Evolutionary conservation across 176 grass and related monocot genomes (phyloP).

Genomic region (Avena eriantha): DNA sequence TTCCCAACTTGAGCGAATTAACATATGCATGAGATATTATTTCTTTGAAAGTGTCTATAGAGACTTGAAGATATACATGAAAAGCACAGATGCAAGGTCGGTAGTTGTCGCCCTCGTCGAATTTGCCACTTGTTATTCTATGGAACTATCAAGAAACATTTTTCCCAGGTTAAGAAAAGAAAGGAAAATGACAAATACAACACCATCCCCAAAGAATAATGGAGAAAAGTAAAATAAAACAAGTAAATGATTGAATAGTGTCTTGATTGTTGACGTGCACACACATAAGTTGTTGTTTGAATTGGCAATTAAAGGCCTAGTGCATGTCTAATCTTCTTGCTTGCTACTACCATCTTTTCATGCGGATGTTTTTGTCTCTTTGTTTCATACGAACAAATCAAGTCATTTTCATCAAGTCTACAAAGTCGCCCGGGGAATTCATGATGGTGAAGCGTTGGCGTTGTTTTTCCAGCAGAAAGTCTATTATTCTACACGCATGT

Average conservation of each 20-base stretch:
- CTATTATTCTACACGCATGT: constrained; percentile 10
- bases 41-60: background rate
- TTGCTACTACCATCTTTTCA: constrained; percentile 37
- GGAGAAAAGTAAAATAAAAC: background rate
- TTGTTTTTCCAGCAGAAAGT: constrained; percentile 11
- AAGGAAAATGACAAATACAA: background rate
- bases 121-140: background rate
- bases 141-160: background rate
- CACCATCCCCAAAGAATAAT: background rate
- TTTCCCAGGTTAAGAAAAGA: background rate
- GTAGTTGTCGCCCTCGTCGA: constrained; percentile 25
- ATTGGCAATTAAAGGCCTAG: constrained; percentile 1
- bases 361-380: constrained; percentile 27
- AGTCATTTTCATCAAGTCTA: constrained; percentile 41
- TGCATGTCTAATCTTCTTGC: constrained; percentile 23
- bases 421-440: background rate
- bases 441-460: background rate
- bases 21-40: background rate
- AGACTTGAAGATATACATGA: background rate
- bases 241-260: background rate
- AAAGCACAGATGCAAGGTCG: background rate
- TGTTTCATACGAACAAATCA: constrained; percentile 1
- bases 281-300: background rate
- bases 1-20: background rate
- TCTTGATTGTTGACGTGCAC: constrained; percentile 17